A percentile compares a stretch with the other conserved stretches of the same genome.
phyloP scores from a whole-genome alignment of 1,284 basidiomycete species.

The Cryptococcus sp. region DNA sequence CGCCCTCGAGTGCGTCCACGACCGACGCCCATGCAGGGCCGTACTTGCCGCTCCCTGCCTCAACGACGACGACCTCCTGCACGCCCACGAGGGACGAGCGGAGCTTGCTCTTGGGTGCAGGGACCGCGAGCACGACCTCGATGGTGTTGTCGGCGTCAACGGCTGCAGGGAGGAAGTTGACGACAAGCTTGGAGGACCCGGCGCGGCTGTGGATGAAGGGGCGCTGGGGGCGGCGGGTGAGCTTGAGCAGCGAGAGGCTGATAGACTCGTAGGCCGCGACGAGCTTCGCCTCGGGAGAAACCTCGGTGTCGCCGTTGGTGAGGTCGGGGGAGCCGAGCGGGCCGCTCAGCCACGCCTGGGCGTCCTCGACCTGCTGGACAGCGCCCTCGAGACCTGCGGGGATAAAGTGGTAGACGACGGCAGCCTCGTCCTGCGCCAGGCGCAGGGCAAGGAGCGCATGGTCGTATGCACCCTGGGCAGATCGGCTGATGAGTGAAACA shows the following conservation, averaged over 20 bases:
- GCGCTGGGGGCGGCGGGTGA: conserved; percentile 61
- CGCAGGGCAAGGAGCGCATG: conserved; percentile 68
- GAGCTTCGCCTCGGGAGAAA: conserved; percentile 35
- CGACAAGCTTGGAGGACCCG: conserved; percentile 63
- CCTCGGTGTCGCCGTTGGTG: conserved; percentile 16
- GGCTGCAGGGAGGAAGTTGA: conserved; percentile 64
- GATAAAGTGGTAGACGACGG: conserved; percentile 77
- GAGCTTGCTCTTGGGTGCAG: conserved; percentile 66
- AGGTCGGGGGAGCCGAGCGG: conserved; percentile 13
- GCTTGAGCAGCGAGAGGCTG: conserved; percentile 60
- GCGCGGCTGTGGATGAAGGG: conserved; percentile 50
- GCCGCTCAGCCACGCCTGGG: conserved; percentile 57
- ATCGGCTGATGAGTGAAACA: conserved; percentile 63
- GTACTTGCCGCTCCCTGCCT: conserved; percentile 80
- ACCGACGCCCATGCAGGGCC: conserved; percentile 58
- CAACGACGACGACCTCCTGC: conserved; percentile 76
- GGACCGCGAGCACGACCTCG: conserved; percentile 63
- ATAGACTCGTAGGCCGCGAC: conserved; percentile 63
- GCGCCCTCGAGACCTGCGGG: conserved; percentile 32
- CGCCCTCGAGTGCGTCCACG: conserved; percentile 41
- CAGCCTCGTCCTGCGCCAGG: conserved; percentile 60
- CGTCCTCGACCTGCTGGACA: conserved; percentile 59
- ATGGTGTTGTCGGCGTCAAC: conserved; percentile 58
- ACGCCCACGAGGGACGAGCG: conserved; percentile 61
- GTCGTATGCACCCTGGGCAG: conserved; percentile 66